Percentiles rank a stretch among this genome's conserved stretches.
Conservation (phyloP, 2,329 filamentous ascomycete genomes). For the Raffaelea arxii region DNA sequence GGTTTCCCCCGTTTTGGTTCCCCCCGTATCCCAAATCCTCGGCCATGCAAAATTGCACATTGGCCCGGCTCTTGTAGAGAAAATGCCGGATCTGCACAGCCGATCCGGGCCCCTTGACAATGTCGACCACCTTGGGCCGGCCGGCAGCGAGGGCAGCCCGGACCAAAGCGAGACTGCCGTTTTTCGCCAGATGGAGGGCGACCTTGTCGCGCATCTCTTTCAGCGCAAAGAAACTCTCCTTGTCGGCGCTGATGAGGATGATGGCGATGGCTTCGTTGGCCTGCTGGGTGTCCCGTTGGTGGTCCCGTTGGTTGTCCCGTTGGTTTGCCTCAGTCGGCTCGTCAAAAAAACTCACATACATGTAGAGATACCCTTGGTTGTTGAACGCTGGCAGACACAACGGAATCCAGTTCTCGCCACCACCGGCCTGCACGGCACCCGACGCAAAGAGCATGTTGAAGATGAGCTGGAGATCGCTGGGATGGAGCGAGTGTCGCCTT, state of each 20-base stretch:
- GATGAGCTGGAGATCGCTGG: conserved; percentile 88
- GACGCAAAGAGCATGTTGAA: conserved; percentile 99
- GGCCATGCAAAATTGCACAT: conserved; percentile 94
- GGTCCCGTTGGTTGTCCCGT: background rate
- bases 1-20: conserved; percentile 36
- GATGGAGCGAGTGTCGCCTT: conserved; percentile 89
- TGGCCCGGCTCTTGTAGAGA: conserved; percentile 85
- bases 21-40: conserved; percentile 11
- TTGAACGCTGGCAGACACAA: conserved; percentile 95
- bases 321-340: conserved; percentile 41
- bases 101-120: conserved; percentile 56
- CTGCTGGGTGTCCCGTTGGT: background rate
- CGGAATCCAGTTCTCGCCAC: conserved; percentile 94
- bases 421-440: conserved; percentile 79
- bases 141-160: conserved; percentile 59
- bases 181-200: conserved; percentile 61
- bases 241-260: conserved; percentile 83
- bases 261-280: conserved; percentile 72
- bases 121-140: conserved; percentile 61
- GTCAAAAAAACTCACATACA: conserved; percentile 91
- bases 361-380: conserved; percentile 91
- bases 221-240: conserved; percentile 86
- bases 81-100: conserved; percentile 70
- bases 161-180: conserved; percentile 66
- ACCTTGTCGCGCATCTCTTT: conserved; percentile 61